Base-by-base conservation (phyloP, 495 filamentous ascomycete species). In the Aspergillus ellipticus region DNA sequence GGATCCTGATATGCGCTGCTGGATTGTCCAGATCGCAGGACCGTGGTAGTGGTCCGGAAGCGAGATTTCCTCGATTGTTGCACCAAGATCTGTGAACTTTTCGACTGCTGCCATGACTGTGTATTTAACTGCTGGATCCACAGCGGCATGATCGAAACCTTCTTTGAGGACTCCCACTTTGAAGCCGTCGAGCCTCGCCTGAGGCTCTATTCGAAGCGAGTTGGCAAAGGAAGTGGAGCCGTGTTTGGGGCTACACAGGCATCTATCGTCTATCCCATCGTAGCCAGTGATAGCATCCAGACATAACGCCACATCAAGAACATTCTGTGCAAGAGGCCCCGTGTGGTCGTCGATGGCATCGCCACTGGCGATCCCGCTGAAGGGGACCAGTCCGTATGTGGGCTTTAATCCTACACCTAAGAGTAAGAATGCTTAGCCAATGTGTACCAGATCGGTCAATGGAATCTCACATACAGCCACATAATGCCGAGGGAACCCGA, bases 181-280 rank as follows among this genome's bases (percentile, higher is more conserved):
- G n/a, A 82, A 47, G 0, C 77, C 79, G n/a, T 72, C 61, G 0
- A 84, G 73, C 58, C 69, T 64, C 10, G 71, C 55, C 0, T 51
- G 10, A 16, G 19, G 3, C 7, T 7, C 39, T 2, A 53, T 8
- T 31, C 60, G 42, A 0, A 78, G 69, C 29, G 68, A 68, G 6
- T 71, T 59, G 24, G 77, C 75, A 31, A 68, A 66, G 0, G 62
- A 68, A 0, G 72, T 76, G 0, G 78, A 74, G 1, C 68, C 70
- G 16, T 76, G 79, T 41, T 70, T 68, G 8, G 75, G 67, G 49
- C 74, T 68, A n/a, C 71, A 61, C n/a, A 77, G 10, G 35, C 74
- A 73, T 7, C 79, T 69, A 57, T 84, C 82, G 57, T 85, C 82
- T 42, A 83, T 79, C 2, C 78, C 78, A 55, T 85, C 82, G 20